Base-by-base conservation (phyloP, 768 basidiomycete species). In the Crucibulum laeve region DNA sequence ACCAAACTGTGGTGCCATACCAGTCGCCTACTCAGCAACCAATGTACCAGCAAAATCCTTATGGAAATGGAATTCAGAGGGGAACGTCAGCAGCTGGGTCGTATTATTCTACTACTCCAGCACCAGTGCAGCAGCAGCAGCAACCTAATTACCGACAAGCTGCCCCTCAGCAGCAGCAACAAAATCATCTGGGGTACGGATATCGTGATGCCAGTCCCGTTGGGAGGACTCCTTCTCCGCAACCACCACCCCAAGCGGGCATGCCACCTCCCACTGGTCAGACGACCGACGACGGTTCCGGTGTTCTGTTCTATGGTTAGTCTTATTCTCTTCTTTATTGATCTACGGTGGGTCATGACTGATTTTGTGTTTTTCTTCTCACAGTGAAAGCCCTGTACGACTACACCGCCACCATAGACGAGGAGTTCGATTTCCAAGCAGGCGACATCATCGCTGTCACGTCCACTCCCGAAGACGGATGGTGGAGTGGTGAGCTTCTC, bases 371-470 rank as follows among this genome's bases (percentile, higher is more conserved):
- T 44, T 7, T 14, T 44, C 21, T 28, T 49, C 67, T 32, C n/a
- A 38, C 48, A 91, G 91, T 94, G 47, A 89, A 91, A 71, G 92
- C 92, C 28, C 66, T 94, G 50, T 95, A 90, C 59, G 87, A 92
- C 61, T 94, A 93, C 54, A 64, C 65, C 0, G 91, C 89, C 13
- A 82, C 85, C 8, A 89, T 87, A 49, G 84, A 88, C 1, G 91
- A 94, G 57, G 95, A 97, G 66, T 97, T 98, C 61, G 88, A 94
- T 60, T 97, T 98, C 80, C 90, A 93, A 58, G 72, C 82, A 17
- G 91, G 88, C 2, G 95, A 98, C 63, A 89, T 96, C 51, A 96
- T 98, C 51, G 94, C 93, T 5, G 94, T 98, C 7, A 94, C 90
- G 0, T 76, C 82, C 17, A 95, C 92, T 4, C 92, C 92, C 4